Percentiles rank a stretch among this genome's conserved stretches.
Evolutionary conservation across 257 asterid genomes (phyloP).

Genomic region (Marsdenia floribunda): DNA sequence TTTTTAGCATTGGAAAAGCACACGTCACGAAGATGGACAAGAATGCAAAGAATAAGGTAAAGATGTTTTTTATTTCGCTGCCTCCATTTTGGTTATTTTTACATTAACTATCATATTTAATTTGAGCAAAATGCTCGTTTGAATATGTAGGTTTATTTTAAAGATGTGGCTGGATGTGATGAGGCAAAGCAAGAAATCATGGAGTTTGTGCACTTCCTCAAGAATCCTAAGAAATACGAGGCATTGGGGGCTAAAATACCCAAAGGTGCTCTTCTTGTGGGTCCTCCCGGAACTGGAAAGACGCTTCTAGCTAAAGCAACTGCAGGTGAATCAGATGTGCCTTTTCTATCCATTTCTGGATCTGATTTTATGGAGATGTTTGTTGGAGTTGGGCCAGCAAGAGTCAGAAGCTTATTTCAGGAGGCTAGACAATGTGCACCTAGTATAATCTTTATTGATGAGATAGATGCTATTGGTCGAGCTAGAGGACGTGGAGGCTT

Average conservation of each 20-base stretch:
- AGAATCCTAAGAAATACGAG: slow-evolving; percentile 83
- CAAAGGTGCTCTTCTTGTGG: slow-evolving; percentile 85
- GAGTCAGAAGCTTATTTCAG: slow-evolving; percentile 81
- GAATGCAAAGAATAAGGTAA: slow-evolving; percentile 81
- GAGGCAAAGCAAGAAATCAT: slow-evolving; percentile 96
- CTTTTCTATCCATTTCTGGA: slow-evolving; percentile 80
- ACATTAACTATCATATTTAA: background rate
- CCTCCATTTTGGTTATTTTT: slow-evolving; percentile 6
- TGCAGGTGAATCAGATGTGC: slow-evolving; percentile 89
- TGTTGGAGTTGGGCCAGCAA: slow-evolving; percentile 89
- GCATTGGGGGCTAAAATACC: slow-evolving; percentile 87
- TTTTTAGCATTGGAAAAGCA: slow-evolving; percentile 71
- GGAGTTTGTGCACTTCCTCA: slow-evolving; percentile 93
- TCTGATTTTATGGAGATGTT: slow-evolving; percentile 86
- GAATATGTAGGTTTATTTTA: slow-evolving; percentile 53
- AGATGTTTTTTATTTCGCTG: background rate
- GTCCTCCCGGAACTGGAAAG: slow-evolving; percentile 96
- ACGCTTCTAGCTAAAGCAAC: slow-evolving; percentile 95
- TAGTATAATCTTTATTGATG: slow-evolving; percentile 84
- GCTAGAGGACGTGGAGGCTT: slow-evolving; percentile 72
- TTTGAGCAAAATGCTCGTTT: slow-evolving; percentile 9
- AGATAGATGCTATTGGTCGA: slow-evolving; percentile 87
- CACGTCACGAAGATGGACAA: slow-evolving; percentile 70
- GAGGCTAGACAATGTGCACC: slow-evolving; percentile 91
- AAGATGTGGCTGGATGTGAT: slow-evolving; percentile 96